Evolutionary conservation across 768 basidiomycete genomes (phyloP).

Genomic region (Ephemerocybe angulata): DNA sequence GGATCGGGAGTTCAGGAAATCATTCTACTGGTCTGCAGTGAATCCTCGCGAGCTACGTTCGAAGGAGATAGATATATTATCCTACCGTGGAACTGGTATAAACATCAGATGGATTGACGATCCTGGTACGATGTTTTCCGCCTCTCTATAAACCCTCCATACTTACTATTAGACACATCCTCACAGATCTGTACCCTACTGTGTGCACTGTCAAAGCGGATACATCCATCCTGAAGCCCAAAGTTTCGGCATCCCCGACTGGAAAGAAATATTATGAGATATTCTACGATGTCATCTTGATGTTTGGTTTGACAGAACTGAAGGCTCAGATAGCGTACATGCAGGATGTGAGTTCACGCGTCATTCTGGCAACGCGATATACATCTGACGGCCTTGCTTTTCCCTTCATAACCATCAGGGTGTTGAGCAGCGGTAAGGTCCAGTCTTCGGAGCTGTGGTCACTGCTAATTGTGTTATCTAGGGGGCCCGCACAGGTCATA

Average conservation of each 20-base stretch:
- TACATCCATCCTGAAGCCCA: constrained; percentile 4
- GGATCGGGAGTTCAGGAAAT: too few relatives aligned
- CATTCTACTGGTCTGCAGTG: too few relatives aligned
- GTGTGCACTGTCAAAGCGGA: constrained; percentile 12
- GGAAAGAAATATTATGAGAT: constrained; percentile 21
- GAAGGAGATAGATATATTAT: too few relatives aligned
- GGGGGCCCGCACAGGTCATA: not conserved
- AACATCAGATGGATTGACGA: not conserved
- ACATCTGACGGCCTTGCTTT: not conserved
- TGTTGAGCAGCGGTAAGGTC: not conserved
- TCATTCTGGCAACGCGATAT: not conserved
- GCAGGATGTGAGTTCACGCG: constrained; percentile 35
- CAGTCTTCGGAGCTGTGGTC: too few relatives aligned
- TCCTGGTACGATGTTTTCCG: not conserved
- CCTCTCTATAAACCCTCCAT: not conserved
- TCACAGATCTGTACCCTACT: not conserved
- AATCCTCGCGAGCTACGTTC: too few relatives aligned
- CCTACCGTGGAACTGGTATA: not conserved
- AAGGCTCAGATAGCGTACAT: constrained; percentile 47
- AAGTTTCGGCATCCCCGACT: not conserved
- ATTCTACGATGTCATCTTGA: constrained; percentile 36
- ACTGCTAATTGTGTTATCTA: not conserved
- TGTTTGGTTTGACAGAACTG: constrained; percentile 49
- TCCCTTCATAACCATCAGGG: not conserved
- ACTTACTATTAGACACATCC: not conserved